Evolutionary conservation across 768 basidiomycete species (phyloP).

Genomic region (Leccinum broughii): DNA sequence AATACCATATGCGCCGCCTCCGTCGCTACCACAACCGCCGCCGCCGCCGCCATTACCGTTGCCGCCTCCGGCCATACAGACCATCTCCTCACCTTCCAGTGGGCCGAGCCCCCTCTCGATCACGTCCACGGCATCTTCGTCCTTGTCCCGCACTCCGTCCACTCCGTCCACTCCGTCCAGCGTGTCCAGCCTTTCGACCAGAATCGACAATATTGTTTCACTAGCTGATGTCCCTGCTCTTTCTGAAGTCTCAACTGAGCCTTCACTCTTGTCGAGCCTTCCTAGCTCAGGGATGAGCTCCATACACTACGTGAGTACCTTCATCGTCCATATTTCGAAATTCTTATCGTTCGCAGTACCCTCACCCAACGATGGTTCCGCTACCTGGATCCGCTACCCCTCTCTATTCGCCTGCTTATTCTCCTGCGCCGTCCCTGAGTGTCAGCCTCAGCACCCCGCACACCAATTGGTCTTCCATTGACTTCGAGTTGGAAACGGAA

Average conservation of each 20-base stretch:
- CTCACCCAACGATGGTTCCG: too few relatives aligned
- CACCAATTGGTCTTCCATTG: too few relatives aligned
- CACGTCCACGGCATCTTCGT: slow-evolving; percentile 32
- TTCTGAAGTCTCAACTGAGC: slow-evolving; percentile 50
- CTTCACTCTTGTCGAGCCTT: slow-evolving; percentile 55
- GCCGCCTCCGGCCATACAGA: slow-evolving; percentile 17
- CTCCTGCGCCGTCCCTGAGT: too few relatives aligned
- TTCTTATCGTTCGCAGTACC: too few relatives aligned
- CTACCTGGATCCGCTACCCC: too few relatives aligned
- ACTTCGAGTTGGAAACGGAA: too few relatives aligned
- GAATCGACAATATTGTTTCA: slow-evolving; percentile 26
- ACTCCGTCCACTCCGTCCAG: slow-evolving; percentile 30
- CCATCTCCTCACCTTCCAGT: slow-evolving; percentile 34
- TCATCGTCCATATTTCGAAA: too few relatives aligned
- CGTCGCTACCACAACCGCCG: not conserved
- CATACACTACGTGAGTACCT: too few relatives aligned
- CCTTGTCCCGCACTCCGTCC: slow-evolving; percentile 33
- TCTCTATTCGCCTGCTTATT: too few relatives aligned
- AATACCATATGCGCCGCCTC: slow-evolving; percentile 7
- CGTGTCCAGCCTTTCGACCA: slow-evolving; percentile 46
- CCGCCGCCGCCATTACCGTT: not conserved
- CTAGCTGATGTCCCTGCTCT: slow-evolving; percentile 16
- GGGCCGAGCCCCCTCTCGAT: slow-evolving; percentile 32
- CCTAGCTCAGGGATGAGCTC: slow-evolving; percentile 8
- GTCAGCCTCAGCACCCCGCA: too few relatives aligned